phyloP scores from a whole-genome alignment of 805 yeast genomes.

The Scheffersomyces lignosus region DNA sequence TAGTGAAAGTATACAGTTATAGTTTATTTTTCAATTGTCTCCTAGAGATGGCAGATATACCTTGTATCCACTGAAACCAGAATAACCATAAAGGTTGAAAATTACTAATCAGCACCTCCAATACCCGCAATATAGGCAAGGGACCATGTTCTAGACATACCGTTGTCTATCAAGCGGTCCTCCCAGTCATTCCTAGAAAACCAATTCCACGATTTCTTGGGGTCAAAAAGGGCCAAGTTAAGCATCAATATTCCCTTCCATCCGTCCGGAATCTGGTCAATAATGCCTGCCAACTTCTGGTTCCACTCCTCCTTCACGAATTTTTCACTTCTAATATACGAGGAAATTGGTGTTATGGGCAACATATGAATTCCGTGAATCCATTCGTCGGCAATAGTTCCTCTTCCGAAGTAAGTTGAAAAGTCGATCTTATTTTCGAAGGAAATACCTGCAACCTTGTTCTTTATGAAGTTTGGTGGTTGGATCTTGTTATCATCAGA shows the following conservation, averaged over 20 bases:
- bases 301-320: slow-evolving; percentile 69
- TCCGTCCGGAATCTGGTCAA: slow-evolving; percentile 56
- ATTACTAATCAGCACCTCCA: slow-evolving; percentile 25
- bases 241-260: slow-evolving; percentile 75
- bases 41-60: too few species aligned
- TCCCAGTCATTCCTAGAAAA: slow-evolving; percentile 52
- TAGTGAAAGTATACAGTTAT: too few species aligned
- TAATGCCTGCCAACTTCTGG: slow-evolving; percentile 44
- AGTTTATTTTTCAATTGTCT: too few species aligned
- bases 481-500: slow-evolving; percentile 53
- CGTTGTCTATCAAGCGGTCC: slow-evolving; percentile 66
- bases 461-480: slow-evolving; percentile 55
- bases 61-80: too few species aligned
- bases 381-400: slow-evolving; percentile 56
- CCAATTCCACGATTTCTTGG: slow-evolving; percentile 48
- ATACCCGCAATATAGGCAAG: slow-evolving; percentile 68
- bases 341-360: slow-evolving; percentile 69
- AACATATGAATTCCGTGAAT: slow-evolving; percentile 79
- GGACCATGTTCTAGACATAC: slow-evolving; percentile 88
- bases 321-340: slow-evolving; percentile 52
- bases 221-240: slow-evolving; percentile 74
- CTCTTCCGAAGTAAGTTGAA: slow-evolving; percentile 73
- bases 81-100: too few species aligned
- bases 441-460: slow-evolving; percentile 71
- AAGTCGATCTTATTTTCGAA: slow-evolving; percentile 74